Base-by-base conservation (phyloP, 2,329 filamentous ascomycete species). In the Fusarium sp. region DNA sequence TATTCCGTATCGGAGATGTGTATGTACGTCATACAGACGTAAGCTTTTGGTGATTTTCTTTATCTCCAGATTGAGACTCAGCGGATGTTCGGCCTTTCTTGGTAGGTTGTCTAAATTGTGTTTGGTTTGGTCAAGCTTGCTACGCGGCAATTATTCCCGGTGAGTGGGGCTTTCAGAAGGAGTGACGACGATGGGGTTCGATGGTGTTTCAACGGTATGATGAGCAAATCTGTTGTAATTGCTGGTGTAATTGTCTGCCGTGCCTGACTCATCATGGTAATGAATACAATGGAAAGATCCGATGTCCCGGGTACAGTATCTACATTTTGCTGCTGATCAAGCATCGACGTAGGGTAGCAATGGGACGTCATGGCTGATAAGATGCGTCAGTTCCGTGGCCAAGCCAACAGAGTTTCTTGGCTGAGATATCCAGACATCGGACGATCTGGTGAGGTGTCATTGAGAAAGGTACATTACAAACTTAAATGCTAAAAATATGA, bases 331-430 rank as follows among this genome's bases (percentile, higher is more conserved):
- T 23, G 61, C 30, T 50, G 55, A 70, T 70, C 55, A 45, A 53
- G 37, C n/a, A 42, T 53, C 20, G 30, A 33, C 26, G 45, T 60
- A 68, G 68, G 68, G 68, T 70, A 70, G 53, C 49, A 70, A 64
- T 68, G 35, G 27, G 37, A 58, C 63, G 64, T 71, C 59, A 67
- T 70, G 44, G 67, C 9, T 45, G 50, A 71, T 71, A 50, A 38
- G 38, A 45, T 67, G 23, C 55, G 62, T 53, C 68, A 58, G 55
- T 26, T 62, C 41, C 32, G 40, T 33, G 12, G 20, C 46, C 26
- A 52, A 53, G 42, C 48, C 46, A 54, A 40, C 14, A 32, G 7
- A 52, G 23, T 23, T 23, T 37, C 30, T 46, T 53, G 35, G 61
- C 18, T n/a, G 35, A 57, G 42, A 20, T 35, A 44, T 44, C 37